Evolutionary conservation across 345 rosid genomes (phyloP), one percentile per base, ranked within the genome.

Genomic region (Hibiscus tridactylites): DNA sequence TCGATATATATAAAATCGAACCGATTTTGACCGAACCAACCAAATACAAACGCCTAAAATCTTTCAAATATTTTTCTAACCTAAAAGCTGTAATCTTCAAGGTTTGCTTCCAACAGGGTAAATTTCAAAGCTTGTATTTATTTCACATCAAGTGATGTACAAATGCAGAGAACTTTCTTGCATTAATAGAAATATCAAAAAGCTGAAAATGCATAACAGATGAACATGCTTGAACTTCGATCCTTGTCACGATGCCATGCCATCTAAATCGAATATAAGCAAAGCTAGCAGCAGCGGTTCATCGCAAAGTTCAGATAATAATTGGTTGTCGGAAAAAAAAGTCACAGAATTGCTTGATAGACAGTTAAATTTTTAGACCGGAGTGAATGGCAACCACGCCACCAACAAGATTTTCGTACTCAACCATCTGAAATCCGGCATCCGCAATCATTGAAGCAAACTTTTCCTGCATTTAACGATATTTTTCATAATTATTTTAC

Each of bases 361-460:
- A 26, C 9, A 50, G 10, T 79, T 75, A 95, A 65, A 90, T 58
- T 81, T 95, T 95, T 64, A 92, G 44, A 3, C 89, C 96, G 0
- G 97, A 95, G 71, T 95, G 99, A 66, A 94, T 88, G 76, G 97
- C 91, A 9, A 92, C 97, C 28, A 95, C 96, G 72, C 99, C 99
- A 9, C 93, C 97, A 0, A 92, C 93, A 12, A 95, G 88, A 84
- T 95, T 90, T 83, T 95, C 99, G 56, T 90, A 95, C 81, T 90
- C 99, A 56, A 95, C 97, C 82, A 84, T 92, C 86, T 90, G 87
- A 80, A 95, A 95, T 67, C 97, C 97, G 21, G 94, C 91, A 42
- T 88, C 97, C 31, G 89, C 89, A 16, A 95, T 89, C 97, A 95
- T 89, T 15, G 92, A 78, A 12, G 97, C 99, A 63, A 92, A 95